A percentile compares a stretch with the other conserved stretches of the same genome.
Conservation (phyloP, 441 rosid genomes). For the Corymbia citriodora region DNA sequence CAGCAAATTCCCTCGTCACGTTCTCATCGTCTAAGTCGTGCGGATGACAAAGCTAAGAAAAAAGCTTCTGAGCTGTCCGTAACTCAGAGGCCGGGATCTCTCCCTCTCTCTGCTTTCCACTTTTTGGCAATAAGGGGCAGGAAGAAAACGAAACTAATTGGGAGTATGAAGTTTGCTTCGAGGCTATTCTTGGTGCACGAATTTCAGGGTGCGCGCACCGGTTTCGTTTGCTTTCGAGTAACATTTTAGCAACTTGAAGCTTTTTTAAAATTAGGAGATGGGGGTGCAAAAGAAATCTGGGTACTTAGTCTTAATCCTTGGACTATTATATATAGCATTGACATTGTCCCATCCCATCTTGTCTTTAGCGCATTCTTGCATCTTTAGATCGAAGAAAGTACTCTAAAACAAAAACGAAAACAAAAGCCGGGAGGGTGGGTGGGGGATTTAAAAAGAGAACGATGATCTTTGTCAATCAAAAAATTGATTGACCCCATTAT, state of each 20-base stretch:
- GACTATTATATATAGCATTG: not conserved
- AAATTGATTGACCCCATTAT: no score
- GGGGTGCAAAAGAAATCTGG: not conserved
- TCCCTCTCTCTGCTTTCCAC: not conserved
- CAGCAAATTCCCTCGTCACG: not conserved
- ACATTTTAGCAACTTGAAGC: not conserved
- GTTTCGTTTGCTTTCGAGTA: not conserved
- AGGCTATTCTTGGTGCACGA: not conserved
- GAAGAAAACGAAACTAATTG: accelerated
- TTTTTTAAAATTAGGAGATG: not conserved
- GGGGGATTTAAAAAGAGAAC: not conserved
- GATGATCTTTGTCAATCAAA: no score
- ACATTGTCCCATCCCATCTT: not conserved
- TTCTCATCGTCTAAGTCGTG: not conserved
- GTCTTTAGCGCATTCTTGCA: accelerated
- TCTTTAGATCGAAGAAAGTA: not conserved
- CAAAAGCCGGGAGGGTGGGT: no score
- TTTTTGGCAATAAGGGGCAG: not conserved
- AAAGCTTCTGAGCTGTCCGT: not conserved
- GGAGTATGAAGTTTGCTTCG: not conserved
- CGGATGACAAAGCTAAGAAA: not conserved
- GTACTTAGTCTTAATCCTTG: not conserved
- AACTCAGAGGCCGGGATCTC: not conserved
- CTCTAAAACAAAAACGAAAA: not conserved
- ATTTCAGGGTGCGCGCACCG: not conserved